phyloP scores from a whole-genome alignment of 805 yeast genomes.

The Blastobotrys peoriensis region DNA sequence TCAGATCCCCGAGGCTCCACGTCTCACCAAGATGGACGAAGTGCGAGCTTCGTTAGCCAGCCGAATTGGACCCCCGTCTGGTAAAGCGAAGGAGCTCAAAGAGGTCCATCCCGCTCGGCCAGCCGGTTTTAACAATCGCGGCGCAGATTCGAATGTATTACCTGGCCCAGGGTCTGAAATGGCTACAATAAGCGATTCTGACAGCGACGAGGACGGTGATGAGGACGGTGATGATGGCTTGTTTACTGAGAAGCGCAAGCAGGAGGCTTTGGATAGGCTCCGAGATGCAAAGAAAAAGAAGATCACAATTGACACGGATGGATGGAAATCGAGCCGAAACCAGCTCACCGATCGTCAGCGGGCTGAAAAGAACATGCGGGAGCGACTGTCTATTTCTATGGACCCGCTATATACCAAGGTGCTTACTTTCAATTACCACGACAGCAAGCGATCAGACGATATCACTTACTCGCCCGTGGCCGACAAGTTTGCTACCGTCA shows the following conservation, averaged over 20 bases:
- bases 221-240: conserved; percentile 37
- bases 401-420: conserved; percentile 66
- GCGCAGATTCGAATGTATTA: conserved; percentile 12
- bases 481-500: conserved; percentile 48
- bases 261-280: conserved; percentile 1
- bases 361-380: conserved; percentile 73
- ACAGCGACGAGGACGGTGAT: conserved; percentile 36
- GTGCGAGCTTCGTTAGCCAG: conserved; percentile 1
- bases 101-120: conserved; percentile 43
- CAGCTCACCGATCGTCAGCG: conserved; percentile 37
- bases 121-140: conserved; percentile 42
- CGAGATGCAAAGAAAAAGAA: background rate
- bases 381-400: conserved; percentile 69
- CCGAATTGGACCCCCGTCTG: conserved; percentile 1
- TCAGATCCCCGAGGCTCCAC: background rate
- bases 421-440: conserved; percentile 70
- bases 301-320: conserved; percentile 14
- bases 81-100: conserved; percentile 6
- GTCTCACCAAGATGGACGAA: conserved; percentile 1
- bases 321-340: conserved; percentile 6
- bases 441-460: conserved; percentile 46
- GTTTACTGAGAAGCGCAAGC: conserved; percentile 29
- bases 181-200: too few species aligned
- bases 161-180: too few species aligned
- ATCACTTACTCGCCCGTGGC: conserved; percentile 43